These are phyloP conservation scores for Myriosclerotinia curreyana DNA, from an alignment of 2,329 filamentous ascomycete species.

Conservation along the genomic window DNA sequence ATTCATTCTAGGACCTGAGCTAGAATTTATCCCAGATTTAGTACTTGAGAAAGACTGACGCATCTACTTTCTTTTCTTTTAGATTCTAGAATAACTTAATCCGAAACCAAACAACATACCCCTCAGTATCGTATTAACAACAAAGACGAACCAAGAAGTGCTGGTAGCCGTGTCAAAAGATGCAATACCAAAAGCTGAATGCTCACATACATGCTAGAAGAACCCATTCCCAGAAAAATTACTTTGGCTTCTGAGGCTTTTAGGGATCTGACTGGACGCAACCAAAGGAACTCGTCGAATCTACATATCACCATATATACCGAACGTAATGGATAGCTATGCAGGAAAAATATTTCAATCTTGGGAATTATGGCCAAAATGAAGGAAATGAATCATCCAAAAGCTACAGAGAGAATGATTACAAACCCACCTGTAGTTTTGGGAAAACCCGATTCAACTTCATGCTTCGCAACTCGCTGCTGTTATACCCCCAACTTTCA, in stretches of 20 bases:
- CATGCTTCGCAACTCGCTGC: neutral
- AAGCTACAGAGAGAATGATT: neutral
- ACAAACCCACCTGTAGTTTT: neutral
- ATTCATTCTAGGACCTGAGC: neutral
- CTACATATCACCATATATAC: neutral
- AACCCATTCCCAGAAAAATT: neutral
- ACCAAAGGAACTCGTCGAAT: no score
- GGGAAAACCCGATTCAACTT: neutral
- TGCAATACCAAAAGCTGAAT: neutral
- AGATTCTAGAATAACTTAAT: neutral
- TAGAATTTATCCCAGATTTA: neutral
- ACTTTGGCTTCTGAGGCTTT: neutral
- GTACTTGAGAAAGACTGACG: neutral
- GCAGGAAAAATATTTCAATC: neutral
- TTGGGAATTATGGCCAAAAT: neutral
- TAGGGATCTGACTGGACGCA: neutral
- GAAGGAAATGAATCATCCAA: neutral
- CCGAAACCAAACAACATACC: no score
- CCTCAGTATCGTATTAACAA: neutral
- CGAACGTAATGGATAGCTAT: accelerated
- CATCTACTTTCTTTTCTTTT: neutral
- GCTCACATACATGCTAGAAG: neutral
- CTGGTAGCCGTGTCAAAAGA: neutral
- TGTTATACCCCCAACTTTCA: neutral
- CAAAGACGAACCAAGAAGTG: neutral